Evolutionary conservation across 108 stramenopile genomes (phyloP).

Genomic region (Mediolabrus comicus): DNA sequence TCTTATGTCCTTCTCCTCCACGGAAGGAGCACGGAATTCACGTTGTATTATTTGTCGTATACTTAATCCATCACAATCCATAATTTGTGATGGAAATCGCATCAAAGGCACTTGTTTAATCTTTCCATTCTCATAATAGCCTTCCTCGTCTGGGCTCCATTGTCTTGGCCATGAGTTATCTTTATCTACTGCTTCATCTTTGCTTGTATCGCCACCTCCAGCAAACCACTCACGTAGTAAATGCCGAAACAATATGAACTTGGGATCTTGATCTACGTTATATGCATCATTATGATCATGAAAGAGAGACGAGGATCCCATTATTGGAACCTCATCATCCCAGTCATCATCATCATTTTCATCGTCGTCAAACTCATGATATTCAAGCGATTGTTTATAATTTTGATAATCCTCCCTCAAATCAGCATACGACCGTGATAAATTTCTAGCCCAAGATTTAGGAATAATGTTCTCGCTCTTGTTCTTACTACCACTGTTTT

Average conservation of each 20-base stretch:
- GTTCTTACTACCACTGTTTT: neutral
- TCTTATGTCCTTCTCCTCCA: neutral
- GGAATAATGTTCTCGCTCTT: slow-evolving; percentile 5
- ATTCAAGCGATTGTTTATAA: neutral
- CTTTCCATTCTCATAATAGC: slow-evolving; percentile 27
- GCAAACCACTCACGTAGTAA: slow-evolving; percentile 65
- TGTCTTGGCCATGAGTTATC: slow-evolving; percentile 2
- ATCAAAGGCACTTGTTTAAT: slow-evolving; percentile 23
- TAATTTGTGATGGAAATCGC: slow-evolving; percentile 46
- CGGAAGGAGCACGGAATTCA: slow-evolving; percentile 64
- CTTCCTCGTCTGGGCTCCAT: slow-evolving; percentile 31
- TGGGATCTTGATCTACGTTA: slow-evolving; percentile 34
- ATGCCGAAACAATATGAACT: slow-evolving; percentile 57
- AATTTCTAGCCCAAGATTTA: slow-evolving; percentile 30
- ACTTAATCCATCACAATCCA: slow-evolving; percentile 11
- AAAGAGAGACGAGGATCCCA: slow-evolving; percentile 27
- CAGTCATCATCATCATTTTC: slow-evolving; percentile 4
- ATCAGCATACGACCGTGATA: slow-evolving; percentile 39
- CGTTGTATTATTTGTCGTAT: slow-evolving; percentile 58
- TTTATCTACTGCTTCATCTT: slow-evolving; percentile 10
- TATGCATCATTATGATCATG: slow-evolving; percentile 7
- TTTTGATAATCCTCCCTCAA: slow-evolving; percentile 27
- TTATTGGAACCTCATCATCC: slow-evolving; percentile 5
- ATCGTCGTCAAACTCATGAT: slow-evolving; percentile 8
- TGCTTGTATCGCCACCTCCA: slow-evolving; percentile 11